Percentiles rank a stretch among this genome's conserved stretches.
Evolutionary conservation across 306 rosid genomes (phyloP).

Genomic region (Prunus mongolica): DNA sequence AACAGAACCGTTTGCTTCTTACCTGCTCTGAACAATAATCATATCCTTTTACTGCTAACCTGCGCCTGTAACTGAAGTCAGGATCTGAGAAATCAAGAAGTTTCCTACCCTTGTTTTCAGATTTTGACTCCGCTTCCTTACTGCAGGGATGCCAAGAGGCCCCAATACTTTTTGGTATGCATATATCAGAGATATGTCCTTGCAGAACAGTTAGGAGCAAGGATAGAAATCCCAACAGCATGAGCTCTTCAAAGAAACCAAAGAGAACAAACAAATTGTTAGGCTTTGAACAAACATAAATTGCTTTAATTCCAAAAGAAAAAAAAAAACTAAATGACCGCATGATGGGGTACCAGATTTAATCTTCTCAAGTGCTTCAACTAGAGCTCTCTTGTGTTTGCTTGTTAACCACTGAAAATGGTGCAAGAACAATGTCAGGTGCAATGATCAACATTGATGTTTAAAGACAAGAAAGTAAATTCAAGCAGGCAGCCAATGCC

Average conservation of each 20-base stretch:
- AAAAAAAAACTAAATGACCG: background rate
- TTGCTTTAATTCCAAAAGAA: background rate
- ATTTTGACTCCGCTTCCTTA: background rate
- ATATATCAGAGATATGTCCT: conserved; percentile 29
- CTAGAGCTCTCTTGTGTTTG: conserved; percentile 52
- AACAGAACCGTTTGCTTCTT: background rate
- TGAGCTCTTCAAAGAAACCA: conserved; percentile 47
- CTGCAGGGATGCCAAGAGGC: conserved; percentile 62
- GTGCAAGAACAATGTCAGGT: background rate
- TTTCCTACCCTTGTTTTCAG: conserved; percentile 3
- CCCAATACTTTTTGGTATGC: conserved; percentile 40
- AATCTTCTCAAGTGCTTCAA: conserved; percentile 69
- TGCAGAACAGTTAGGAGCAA: conserved; percentile 45
- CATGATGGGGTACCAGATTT: conserved; percentile 46
- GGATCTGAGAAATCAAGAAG: conserved; percentile 28
- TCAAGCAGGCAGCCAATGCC: too few relatives aligned
- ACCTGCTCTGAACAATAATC: conserved; percentile 39
- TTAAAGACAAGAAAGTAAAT: too few relatives aligned
- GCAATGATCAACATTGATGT: background rate
- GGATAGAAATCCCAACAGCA: conserved; percentile 76
- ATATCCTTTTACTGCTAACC: conserved; percentile 28
- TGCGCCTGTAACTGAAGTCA: conserved; percentile 27
- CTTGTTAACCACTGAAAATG: conserved; percentile 39
- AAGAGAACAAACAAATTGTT: background rate
- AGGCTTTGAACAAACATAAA: conserved; percentile 10